These are phyloP conservation scores for Penicillium sp. DNA, from an alignment of 2,329 filamentous ascomycete genomes.

Conservation along the genomic window DNA sequence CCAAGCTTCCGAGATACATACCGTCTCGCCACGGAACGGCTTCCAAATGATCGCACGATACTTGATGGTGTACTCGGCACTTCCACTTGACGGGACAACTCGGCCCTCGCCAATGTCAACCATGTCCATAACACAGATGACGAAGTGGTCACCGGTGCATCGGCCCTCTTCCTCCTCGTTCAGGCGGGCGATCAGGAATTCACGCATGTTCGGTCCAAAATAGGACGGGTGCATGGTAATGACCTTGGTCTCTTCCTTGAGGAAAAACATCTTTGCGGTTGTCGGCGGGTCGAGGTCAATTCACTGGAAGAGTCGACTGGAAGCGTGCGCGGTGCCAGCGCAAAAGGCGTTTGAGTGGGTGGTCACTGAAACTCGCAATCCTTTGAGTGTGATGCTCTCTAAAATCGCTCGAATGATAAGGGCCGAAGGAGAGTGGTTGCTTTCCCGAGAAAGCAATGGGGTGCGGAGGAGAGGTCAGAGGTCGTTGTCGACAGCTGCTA, in stretches of 20 bases:
- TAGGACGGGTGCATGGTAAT: constrained; percentile 96
- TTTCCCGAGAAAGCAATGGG: constrained; percentile 1
- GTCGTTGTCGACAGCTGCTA: constrained; percentile 12
- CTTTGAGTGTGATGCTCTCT: background rate
- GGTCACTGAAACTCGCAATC: background rate
- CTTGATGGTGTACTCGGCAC: constrained; percentile 92
- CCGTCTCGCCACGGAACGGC: constrained; percentile 97
- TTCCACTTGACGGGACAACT: constrained; percentile 86
- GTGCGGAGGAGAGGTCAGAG: constrained; percentile 5
- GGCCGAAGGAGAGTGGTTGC: background rate
- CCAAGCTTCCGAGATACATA: constrained; percentile 57
- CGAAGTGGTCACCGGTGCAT: constrained; percentile 94
- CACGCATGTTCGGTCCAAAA: constrained; percentile 91
- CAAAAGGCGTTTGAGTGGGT: no score
- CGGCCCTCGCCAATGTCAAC: constrained; percentile 93
- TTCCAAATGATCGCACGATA: constrained; percentile 98
- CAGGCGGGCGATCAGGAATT: constrained; percentile 86
- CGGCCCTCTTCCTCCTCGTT: constrained; percentile 93
- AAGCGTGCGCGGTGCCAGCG: background rate
- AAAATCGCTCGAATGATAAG: background rate
- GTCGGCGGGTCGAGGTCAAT: background rate
- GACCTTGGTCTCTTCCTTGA: constrained; percentile 93
- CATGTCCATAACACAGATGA: constrained; percentile 96
- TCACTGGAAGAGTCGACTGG: background rate
- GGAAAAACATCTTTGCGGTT: constrained; percentile 82